Evolutionary conservation across 2,329 filamentous ascomycete species (phyloP).

Genomic region (Thielaviopsis punctulata): DNA sequence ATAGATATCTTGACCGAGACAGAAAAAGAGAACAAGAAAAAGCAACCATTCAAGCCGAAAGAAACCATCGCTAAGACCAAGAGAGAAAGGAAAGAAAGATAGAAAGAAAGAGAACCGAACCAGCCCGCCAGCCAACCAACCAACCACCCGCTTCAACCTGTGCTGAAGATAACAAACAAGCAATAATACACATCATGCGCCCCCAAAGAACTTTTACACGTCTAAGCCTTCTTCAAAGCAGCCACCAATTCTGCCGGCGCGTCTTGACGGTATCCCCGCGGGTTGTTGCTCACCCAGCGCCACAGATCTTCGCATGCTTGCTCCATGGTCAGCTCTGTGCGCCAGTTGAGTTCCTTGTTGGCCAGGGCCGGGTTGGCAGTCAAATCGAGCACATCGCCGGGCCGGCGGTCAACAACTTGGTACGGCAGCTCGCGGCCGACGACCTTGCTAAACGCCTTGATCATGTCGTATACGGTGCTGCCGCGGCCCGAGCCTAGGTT

Average conservation of each 20-base stretch:
- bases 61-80: neutral
- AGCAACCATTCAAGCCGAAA: neutral
- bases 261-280: constrained; percentile 80
- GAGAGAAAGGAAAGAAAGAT: neutral
- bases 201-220: too few relatives aligned
- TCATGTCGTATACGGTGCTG: constrained; percentile 92
- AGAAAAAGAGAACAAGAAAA: neutral
- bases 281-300: constrained; percentile 96
- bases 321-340: constrained; percentile 77
- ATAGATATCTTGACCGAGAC: neutral
- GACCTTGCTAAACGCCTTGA: constrained; percentile 78
- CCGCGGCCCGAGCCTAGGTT: constrained; percentile 90
- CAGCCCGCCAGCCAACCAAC: neutral
- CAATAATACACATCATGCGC: neutral
- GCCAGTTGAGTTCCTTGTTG: constrained; percentile 81
- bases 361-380: constrained; percentile 81
- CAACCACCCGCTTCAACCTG: too few relatives aligned
- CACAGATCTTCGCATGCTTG: constrained; percentile 88
- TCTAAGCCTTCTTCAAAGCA: constrained; percentile 28
- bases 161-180: neutral
- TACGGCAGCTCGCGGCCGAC: constrained; percentile 79
- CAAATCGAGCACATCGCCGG: constrained; percentile 83
- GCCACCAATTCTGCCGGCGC: constrained; percentile 72
- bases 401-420: constrained; percentile 64
- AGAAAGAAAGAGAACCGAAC: neutral